Conservation (phyloP, 1,139 yeast species). For the Keqinozyma sinolaborantium region DNA sequence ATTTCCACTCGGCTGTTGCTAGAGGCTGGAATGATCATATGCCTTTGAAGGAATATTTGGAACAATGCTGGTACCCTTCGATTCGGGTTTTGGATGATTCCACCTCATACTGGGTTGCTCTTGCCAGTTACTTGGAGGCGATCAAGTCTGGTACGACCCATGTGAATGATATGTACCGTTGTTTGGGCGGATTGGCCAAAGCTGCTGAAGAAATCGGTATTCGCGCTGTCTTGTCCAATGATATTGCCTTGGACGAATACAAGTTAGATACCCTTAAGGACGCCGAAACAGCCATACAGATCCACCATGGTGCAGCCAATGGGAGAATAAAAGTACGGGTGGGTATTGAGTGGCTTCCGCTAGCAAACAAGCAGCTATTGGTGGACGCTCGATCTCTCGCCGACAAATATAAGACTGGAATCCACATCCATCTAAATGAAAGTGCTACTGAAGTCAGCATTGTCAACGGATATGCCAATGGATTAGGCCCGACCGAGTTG, state of each 20-base stretch:
- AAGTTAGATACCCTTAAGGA: conserved; percentile 10
- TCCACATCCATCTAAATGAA: conserved; percentile 17
- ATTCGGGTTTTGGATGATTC: no score
- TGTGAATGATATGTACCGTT: conserved; percentile 17
- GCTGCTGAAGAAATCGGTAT: conserved; percentile 17
- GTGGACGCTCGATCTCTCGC: no score
- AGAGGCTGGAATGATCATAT: no score
- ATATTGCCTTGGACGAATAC: conserved; percentile 16
- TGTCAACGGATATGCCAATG: conserved; percentile 15
- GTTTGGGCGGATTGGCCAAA: conserved; percentile 19
- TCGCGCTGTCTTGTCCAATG: conserved; percentile 15
- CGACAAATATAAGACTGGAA: no score
- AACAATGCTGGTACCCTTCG: no score
- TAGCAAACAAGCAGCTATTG: conserved; percentile 12
- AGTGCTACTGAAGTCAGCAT: conserved; percentile 19
- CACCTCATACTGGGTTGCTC: no score
- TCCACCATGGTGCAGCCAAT: conserved; percentile 14
- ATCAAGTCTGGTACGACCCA: conserved; percentile 20
- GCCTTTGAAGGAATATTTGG: no score
- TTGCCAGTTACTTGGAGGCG: no score
- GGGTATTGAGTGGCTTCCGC: conserved; percentile 11
- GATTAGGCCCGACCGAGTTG: conserved; percentile 18
- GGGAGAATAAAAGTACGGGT: conserved; percentile 18
- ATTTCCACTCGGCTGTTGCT: no score
- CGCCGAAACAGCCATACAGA: conserved; percentile 12